Percentiles rank a stretch among this genome's conserved stretches.
These are phyloP conservation scores for Russula dissimulans DNA, from an alignment of 768 basidiomycete species.

Conservation along the genomic window DNA sequence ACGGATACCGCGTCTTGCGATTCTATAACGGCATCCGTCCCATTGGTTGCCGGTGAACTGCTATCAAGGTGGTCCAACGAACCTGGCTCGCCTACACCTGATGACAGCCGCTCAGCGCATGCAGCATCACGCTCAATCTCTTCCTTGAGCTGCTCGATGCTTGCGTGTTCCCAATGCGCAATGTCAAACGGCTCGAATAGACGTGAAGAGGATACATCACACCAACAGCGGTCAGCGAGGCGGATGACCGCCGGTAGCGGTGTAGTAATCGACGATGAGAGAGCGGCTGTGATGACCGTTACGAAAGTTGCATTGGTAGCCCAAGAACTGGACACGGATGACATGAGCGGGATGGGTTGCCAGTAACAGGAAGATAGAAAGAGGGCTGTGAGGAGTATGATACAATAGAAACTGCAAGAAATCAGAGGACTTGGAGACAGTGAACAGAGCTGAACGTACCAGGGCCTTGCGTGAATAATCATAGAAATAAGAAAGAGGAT, in stretches of 20 bases:
- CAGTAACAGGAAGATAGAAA: conserved; percentile 86
- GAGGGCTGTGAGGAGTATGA: conserved; percentile 70
- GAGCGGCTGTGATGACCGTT: conserved; percentile 44
- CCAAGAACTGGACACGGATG: conserved; percentile 57
- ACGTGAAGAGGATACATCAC: conserved; percentile 54
- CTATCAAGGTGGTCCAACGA: background rate
- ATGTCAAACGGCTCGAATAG: conserved; percentile 74
- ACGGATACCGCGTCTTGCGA: background rate
- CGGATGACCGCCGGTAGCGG: conserved; percentile 49
- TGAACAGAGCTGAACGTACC: conserved; percentile 39
- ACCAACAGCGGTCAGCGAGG: conserved; percentile 78
- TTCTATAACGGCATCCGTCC: background rate
- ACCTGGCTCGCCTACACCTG: background rate
- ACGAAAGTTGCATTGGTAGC: conserved; percentile 65
- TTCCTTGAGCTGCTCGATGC: conserved; percentile 40
- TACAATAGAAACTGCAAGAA: conserved; percentile 68
- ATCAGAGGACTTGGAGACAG: background rate
- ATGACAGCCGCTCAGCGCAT: conserved; percentile 21
- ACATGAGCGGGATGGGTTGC: conserved; percentile 68
- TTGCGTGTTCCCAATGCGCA: conserved; percentile 63
- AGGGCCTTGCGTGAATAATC: conserved; percentile 74
- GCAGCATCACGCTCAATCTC: conserved; percentile 32
- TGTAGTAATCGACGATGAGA: conserved; percentile 31
- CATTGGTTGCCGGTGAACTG: background rate
- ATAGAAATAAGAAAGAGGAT: conserved; percentile 68